Conservation (phyloP, 768 basidiomycete genomes). For the Leucocoprinus sp. region DNA sequence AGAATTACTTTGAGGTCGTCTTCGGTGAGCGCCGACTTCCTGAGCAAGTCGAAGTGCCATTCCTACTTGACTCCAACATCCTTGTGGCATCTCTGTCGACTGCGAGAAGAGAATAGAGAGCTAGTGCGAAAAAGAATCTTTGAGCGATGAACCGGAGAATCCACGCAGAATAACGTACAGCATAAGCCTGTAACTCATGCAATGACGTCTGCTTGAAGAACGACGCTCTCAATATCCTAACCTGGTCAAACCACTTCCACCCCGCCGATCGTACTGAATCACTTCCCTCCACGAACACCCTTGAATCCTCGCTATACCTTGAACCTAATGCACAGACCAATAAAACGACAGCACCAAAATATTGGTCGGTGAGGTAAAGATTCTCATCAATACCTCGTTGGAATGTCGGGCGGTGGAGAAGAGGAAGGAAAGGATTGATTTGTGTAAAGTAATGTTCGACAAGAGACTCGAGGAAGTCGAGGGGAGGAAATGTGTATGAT, state of each 20-base stretch:
- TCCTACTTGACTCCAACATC: constrained; percentile 56
- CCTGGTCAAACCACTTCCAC: constrained; percentile 61
- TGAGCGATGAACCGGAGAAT: neutral
- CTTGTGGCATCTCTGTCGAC: constrained; percentile 40
- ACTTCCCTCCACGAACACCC: constrained; percentile 41
- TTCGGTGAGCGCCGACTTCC: constrained; percentile 64
- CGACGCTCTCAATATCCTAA: constrained; percentile 52
- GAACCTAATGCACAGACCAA: constrained; percentile 63
- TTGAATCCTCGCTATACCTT: constrained; percentile 50
- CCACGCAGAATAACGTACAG: constrained; percentile 33
- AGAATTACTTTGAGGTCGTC: constrained; percentile 23
- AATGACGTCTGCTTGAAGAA: constrained; percentile 53
- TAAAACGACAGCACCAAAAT: constrained; percentile 45
- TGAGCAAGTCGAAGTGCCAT: constrained; percentile 64
- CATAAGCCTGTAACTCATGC: constrained; percentile 66
- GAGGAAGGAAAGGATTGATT: constrained; percentile 47
- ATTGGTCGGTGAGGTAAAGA: constrained; percentile 39
- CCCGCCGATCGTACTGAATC: constrained; percentile 41
- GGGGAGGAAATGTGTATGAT: constrained; percentile 39
- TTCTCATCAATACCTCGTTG: constrained; percentile 39
- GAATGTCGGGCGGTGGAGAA: constrained; percentile 71
- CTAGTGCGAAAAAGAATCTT: constrained; percentile 22
- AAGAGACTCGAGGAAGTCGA: constrained; percentile 44
- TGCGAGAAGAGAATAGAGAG: constrained; percentile 40
- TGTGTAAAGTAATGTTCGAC: constrained; percentile 60